phyloP scores from a whole-genome alignment of 148 eudicot genomes.

The Silene latifolia region DNA sequence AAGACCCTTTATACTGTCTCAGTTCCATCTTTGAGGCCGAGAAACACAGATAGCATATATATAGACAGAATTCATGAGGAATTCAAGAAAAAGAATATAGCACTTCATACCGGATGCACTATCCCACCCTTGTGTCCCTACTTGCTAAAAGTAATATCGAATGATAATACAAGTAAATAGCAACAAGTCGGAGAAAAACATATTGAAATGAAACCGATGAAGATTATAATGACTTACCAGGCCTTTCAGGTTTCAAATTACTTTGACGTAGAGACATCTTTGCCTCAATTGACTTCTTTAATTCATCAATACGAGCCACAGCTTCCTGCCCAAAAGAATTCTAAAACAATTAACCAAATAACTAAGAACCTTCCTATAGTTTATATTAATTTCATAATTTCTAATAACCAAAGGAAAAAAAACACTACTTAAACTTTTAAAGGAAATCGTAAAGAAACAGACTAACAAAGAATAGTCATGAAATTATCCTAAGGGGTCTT shows the following conservation, averaged over 20 bases:
- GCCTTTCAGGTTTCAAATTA: constrained; percentile 82
- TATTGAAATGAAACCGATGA: background rate
- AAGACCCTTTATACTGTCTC: background rate
- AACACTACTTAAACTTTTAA: background rate
- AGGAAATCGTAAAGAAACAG: background rate
- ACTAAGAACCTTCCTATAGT: background rate
- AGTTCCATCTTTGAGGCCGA: background rate
- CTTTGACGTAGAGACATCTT: constrained; percentile 75
- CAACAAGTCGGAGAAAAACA: background rate
- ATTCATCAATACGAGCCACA: constrained; percentile 77
- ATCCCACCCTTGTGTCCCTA: background rate
- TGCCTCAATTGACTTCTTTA: constrained; percentile 75
- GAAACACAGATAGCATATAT: background rate
- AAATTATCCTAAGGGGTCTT: background rate
- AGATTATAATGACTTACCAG: constrained; percentile 42
- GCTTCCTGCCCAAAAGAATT: constrained; percentile 51
- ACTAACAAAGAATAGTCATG: background rate
- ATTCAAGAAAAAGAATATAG: background rate
- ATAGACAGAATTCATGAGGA: background rate
- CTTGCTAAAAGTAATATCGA: background rate
- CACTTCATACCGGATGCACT: background rate
- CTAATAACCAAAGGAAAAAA: background rate
- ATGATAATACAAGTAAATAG: background rate
- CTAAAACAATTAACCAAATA: background rate
- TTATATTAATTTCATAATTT: background rate